Evolutionary conservation across 257 asterid species (phyloP).

Genomic region (Solanum sejunctum): DNA sequence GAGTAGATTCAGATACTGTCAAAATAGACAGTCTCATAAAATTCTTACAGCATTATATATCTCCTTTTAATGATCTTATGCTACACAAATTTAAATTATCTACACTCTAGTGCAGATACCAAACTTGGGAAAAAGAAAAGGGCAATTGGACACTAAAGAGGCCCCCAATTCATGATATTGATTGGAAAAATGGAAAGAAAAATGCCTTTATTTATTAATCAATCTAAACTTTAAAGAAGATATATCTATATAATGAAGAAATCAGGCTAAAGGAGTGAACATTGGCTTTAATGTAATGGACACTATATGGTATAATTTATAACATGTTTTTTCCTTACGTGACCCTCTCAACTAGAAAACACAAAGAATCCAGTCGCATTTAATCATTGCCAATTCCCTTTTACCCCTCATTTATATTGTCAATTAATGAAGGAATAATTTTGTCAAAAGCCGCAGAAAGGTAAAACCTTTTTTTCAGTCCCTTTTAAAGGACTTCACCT

Average conservation of each 20-base stretch:
- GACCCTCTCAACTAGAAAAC: background rate
- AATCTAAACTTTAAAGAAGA: background rate
- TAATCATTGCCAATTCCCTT: background rate
- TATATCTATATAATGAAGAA: background rate
- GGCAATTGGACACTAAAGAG: background rate
- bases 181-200: background rate
- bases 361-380: background rate
- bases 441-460: background rate
- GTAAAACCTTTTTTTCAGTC: background rate
- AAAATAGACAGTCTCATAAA: rapidly evolving
- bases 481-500: slow-evolving; percentile 1
- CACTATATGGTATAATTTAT: background rate
- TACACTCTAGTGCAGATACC: rapidly evolving
- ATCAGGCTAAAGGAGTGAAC: slow-evolving; percentile 19
- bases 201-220: background rate
- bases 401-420: background rate
- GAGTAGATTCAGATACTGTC: background rate
- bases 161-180: background rate
- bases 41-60: background rate
- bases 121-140: background rate
- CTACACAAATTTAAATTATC: background rate
- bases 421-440: background rate
- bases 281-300: background rate
- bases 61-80: background rate
- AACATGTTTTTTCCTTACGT: background rate